A percentile compares a stretch with the other conserved stretches of the same genome.
Evolutionary conservation across 2,329 filamentous ascomycete species (phyloP).

Genomic region (Ophiostoma triangulosporum): DNA sequence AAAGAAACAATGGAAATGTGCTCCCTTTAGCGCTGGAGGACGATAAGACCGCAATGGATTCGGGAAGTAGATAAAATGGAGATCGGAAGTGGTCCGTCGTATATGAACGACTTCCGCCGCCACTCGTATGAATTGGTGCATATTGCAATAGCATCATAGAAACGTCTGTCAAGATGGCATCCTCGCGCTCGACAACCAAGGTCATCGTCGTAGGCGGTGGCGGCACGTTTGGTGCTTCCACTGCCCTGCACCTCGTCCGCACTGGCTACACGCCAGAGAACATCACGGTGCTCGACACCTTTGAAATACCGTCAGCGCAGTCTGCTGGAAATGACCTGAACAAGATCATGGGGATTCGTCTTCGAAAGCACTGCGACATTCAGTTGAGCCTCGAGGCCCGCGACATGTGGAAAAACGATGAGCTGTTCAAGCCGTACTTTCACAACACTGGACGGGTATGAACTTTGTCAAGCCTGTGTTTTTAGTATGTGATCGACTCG

Average conservation of each 20-base stretch:
- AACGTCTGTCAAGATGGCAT: not conserved
- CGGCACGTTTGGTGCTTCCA: not conserved
- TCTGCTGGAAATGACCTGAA: constrained; percentile 2
- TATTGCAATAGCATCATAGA: too few species aligned
- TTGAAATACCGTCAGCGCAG: not conserved
- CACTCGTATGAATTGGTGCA: too few species aligned
- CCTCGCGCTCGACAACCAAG: not conserved
- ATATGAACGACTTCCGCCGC: too few species aligned
- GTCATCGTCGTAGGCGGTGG: not conserved
- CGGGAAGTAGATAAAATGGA: too few species aligned
- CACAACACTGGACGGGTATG: not conserved
- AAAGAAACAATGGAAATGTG: too few species aligned
- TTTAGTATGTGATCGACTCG: too few species aligned
- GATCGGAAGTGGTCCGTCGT: too few species aligned
- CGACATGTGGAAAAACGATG: not conserved
- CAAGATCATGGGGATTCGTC: not conserved
- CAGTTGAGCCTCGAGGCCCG: not conserved
- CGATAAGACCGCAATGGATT: too few species aligned
- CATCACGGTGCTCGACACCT: not conserved
- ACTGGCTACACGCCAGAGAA: not conserved
- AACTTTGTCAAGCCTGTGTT: too few species aligned
- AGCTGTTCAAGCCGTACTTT: constrained; percentile 1
- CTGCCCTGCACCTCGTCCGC: not conserved
- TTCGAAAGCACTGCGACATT: not conserved
- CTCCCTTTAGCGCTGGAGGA: too few species aligned